Conservation (phyloP, 305 asterid species). For the Plantago coronopus region DNA sequence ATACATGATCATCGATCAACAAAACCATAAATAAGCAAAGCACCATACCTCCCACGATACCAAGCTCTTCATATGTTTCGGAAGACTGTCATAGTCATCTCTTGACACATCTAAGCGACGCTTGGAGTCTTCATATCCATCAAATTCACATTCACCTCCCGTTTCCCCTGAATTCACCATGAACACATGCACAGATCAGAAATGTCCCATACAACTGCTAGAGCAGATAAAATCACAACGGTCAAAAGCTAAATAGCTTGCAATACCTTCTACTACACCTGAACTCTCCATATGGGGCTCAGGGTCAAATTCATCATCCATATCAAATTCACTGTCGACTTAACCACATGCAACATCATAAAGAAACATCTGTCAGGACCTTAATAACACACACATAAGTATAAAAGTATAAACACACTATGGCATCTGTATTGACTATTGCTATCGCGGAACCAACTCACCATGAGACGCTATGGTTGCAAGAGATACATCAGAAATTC, state of each 20-base stretch:
- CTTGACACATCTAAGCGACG: slow-evolving; percentile 37
- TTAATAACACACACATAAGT: not conserved
- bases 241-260: slow-evolving; percentile 6
- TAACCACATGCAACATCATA: slow-evolving; percentile 30
- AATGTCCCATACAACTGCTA: slow-evolving; percentile 11
- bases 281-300: slow-evolving; percentile 21
- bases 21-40: not conserved
- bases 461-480: slow-evolving; percentile 88
- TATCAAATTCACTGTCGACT: slow-evolving; percentile 32
- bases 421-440: not conserved
- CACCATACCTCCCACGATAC: slow-evolving; percentile 77
- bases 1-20: not conserved
- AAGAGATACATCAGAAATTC: slow-evolving; percentile 80
- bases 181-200: slow-evolving; percentile 22
- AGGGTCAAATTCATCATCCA: slow-evolving; percentile 33
- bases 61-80: slow-evolving; percentile 66
- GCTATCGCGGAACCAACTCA: slow-evolving; percentile 23
- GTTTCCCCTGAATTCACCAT: slow-evolving; percentile 30
- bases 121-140: slow-evolving; percentile 31
- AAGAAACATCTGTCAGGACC: not conserved
- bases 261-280: slow-evolving; percentile 35
- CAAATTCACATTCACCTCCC: slow-evolving; percentile 24
- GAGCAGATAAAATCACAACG: slow-evolving; percentile 2
- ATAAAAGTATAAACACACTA: not conserved
- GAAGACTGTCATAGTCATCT: slow-evolving; percentile 77